Conservation (phyloP, 768 basidiomycete species). For the Ramaria sp. region DNA sequence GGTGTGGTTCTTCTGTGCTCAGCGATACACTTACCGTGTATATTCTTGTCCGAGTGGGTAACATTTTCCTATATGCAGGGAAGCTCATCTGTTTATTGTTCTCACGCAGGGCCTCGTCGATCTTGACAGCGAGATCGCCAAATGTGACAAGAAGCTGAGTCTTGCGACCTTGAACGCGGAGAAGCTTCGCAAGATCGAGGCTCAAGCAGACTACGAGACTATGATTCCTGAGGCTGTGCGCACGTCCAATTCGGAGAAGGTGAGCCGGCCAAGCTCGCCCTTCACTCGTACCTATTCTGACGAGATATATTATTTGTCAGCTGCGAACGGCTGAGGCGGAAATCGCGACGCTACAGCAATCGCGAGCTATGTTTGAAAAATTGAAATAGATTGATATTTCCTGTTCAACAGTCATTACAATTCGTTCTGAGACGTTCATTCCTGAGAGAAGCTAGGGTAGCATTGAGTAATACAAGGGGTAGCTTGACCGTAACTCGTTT, state of each 20-base stretch:
- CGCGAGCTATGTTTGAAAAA: constrained; percentile 66
- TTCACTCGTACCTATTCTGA: neutral
- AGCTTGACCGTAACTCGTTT: too few relatives aligned
- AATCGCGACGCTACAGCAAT: constrained; percentile 56
- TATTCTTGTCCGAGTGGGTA: constrained; percentile 72
- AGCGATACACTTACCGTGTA: constrained; percentile 66
- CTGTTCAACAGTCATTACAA: neutral
- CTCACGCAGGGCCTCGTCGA: constrained; percentile 73
- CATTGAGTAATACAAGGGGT: neutral
- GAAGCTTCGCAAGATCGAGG: constrained; percentile 66
- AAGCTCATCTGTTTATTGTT: neutral
- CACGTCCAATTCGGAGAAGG: constrained; percentile 71
- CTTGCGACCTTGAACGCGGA: constrained; percentile 57
- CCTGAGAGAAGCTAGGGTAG: neutral
- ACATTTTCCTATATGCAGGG: neutral
- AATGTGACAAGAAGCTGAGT: constrained; percentile 83
- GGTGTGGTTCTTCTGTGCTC: constrained; percentile 79
- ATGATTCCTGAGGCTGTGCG: constrained; percentile 76
- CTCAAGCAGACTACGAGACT: constrained; percentile 65
- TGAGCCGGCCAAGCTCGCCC: constrained; percentile 22
- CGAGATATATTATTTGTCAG: constrained; percentile 28
- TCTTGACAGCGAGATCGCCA: constrained; percentile 76
- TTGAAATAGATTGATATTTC: constrained; percentile 31
- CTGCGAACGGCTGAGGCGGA: constrained; percentile 72
- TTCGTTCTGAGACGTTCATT: too few relatives aligned